phyloP scores from a whole-genome alignment of 495 filamentous ascomycete species.

The Lineolata rhizophorae region DNA sequence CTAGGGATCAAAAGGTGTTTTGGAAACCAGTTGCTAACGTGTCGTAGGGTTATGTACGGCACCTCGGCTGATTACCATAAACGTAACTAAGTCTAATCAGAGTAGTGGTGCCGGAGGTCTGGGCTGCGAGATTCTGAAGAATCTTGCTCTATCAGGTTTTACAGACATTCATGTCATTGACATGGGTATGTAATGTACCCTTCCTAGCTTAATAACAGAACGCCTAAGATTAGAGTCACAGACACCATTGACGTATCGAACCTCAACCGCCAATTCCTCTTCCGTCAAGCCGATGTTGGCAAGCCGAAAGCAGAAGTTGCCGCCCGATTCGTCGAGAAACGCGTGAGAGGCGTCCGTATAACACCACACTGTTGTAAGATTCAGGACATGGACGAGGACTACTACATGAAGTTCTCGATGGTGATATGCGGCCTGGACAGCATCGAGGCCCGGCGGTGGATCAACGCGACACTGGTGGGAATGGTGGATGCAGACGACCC shows the following conservation, averaged over 20 bases:
- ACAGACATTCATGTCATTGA: constrained; percentile 97
- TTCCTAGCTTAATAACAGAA: too few relatives aligned
- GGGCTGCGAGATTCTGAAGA: constrained; percentile 94
- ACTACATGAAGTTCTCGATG: constrained; percentile 93
- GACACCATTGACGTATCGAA: constrained; percentile 98
- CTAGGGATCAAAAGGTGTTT: too few relatives aligned
- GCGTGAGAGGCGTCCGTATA: constrained; percentile 78
- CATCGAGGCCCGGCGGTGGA: constrained; percentile 94
- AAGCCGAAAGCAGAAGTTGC: constrained; percentile 87
- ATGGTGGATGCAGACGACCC: constrained; percentile 66
- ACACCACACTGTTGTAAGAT: constrained; percentile 86
- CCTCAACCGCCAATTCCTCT: constrained; percentile 93
- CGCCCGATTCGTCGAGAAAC: constrained; percentile 68
- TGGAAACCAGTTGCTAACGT: too few relatives aligned
- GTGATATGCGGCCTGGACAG: constrained; percentile 93
- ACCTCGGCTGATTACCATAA: too few relatives aligned
- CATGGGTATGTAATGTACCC: constrained; percentile 42
- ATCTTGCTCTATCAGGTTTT: constrained; percentile 86
- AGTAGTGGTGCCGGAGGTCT: constrained; percentile 85
- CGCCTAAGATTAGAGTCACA: too few relatives aligned
- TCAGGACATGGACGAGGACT: constrained; percentile 92
- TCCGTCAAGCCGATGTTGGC: constrained; percentile 79
- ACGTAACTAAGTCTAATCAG: too few relatives aligned
- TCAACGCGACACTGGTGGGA: constrained; percentile 77
- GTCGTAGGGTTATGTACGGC: too few relatives aligned